Base-by-base conservation (phyloP, 345 rosid genomes). In the Acer campestre region DNA sequence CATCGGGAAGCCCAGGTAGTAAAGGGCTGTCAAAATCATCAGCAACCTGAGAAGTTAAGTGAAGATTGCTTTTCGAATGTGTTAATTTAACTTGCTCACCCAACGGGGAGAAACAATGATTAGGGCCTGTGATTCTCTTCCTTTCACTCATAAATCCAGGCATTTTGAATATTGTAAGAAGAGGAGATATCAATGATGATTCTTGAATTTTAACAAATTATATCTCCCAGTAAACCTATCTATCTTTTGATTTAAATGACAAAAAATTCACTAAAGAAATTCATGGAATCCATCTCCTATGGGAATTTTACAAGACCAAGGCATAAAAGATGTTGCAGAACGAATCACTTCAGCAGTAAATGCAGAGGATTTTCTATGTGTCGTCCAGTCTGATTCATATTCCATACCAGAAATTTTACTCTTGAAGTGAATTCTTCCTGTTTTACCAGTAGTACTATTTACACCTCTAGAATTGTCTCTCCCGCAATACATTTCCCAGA, bases 1-100 rank as follows among this genome's bases (percentile, higher is more conserved):
- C 99, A 86, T 94, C 98, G 13, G 97, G 86, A 80, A 96, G 82
- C 66, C 99, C 98, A 0, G 98, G 98, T 53, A 96, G 81, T 78
- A 96, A 79, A 44, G 86, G 85, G 61, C 79, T 75, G 66, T 79
- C 88, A 22, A 55, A 56, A 68, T 81, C 85, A 83, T 77, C 68
- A 66, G 82, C 71, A 77, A 75, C 75, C 71, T 76, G 68, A 70
- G 90, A 81, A 70, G 85, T 56, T 49, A 81, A 71, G 64, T 25
- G 79, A 67, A 58, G 79, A 72, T 83, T 83, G 78, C 82, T 77
- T 64, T 89, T 89, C 14, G 83, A 75, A 76, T 38, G 49, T 58
- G 75, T 44, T 7, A 73, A 76, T 18, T 68, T 62, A 51, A 82
- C 79, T 48, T 80, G 87, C 17, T 61, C 61, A 23, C 67, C 67